Base-by-base conservation (phyloP, 1,284 basidiomycete genomes). In the Microbotryum silenes-acaulis region DNA sequence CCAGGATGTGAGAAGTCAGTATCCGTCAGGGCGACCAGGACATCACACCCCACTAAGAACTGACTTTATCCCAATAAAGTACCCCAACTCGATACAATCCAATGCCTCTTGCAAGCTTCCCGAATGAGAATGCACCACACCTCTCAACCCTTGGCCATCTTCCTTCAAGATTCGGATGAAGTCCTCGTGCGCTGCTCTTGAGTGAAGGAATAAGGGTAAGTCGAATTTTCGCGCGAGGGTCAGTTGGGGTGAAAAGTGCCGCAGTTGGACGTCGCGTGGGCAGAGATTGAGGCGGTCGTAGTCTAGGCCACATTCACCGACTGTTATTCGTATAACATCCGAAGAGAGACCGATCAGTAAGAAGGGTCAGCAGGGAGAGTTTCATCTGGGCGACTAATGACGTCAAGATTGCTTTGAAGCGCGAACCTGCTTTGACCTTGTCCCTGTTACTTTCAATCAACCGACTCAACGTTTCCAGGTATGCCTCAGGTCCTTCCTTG, bases 291-390 rank as follows among this genome's bases (percentile, higher is more conserved):
- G 80, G 18, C 91, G 80, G 73, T 93, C 91, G 70, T 92, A 92
- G 74, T 94, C 91, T 45, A 93, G 77, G 12, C 91, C 91, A 68
- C 90, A 89, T 77, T 93, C 91, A 20, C 91, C 91, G 2, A 93
- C 76, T 0, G 88, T 44, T 6, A n/a, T 20, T 42, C 37, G 10
- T 20, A 42, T 31, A 47, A 1, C 31, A 31, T 31, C 1, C 31
- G 51, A 14, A 52, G 14, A 44, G 23, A 12, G 16, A n/a, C 20
- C 50, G 23, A 9, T n/a, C 10, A 27, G 12, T n/a, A 6, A 29
- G 6, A 42, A 42, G 14, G 16, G 37, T 42, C 37, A 42, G 37
- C 37, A 18, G 16, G 29, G 16, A 25, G 31, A 10, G n/a, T 9
- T 50, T 47, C 27, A 31, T n/a, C n/a, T 25, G 18, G 18, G 27